Conservation (phyloP, 805 yeast species). For the Lipomyces japonicus region DNA sequence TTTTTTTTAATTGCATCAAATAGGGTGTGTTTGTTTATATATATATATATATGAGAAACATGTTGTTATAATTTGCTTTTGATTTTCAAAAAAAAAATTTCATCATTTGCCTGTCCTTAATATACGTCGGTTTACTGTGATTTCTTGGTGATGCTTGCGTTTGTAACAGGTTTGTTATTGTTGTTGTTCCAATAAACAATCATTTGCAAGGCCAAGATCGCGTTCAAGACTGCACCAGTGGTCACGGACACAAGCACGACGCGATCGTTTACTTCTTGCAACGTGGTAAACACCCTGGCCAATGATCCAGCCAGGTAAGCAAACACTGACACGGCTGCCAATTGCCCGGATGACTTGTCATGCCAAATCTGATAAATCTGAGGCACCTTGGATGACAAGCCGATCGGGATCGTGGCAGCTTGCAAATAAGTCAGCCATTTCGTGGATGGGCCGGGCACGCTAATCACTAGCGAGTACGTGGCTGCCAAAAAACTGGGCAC, state of each 20-base stretch:
- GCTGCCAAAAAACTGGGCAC: slow-evolving; percentile 16
- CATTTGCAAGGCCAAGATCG: slow-evolving; percentile 39
- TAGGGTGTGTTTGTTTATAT: neutral
- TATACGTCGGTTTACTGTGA: too few relatives aligned
- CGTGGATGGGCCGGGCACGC: slow-evolving; percentile 30
- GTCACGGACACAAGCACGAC: slow-evolving; percentile 37
- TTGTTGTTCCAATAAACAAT: slow-evolving; percentile 34
- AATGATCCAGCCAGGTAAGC: slow-evolving; percentile 40
- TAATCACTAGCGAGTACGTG: slow-evolving; percentile 24
- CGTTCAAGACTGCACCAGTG: slow-evolving; percentile 38
- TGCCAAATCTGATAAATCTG: slow-evolving; percentile 42
- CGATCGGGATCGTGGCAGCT: slow-evolving; percentile 39
- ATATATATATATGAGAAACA: too few relatives aligned
- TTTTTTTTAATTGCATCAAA: too few relatives aligned
- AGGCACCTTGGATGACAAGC: slow-evolving; percentile 41
- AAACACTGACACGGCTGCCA: slow-evolving; percentile 40
- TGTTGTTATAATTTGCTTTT: too few relatives aligned
- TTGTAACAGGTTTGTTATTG: neutral
- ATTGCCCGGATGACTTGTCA: slow-evolving; percentile 44
- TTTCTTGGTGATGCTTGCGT: too few relatives aligned
- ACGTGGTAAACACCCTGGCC: slow-evolving; percentile 42
- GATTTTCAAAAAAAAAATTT: too few relatives aligned
- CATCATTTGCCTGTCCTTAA: too few relatives aligned
- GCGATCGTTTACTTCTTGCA: slow-evolving; percentile 39
- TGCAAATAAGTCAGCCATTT: slow-evolving; percentile 31